Evolutionary conservation across 106 monocot genomes (phyloP).

Genomic region (Ottelia alismoides): DNA sequence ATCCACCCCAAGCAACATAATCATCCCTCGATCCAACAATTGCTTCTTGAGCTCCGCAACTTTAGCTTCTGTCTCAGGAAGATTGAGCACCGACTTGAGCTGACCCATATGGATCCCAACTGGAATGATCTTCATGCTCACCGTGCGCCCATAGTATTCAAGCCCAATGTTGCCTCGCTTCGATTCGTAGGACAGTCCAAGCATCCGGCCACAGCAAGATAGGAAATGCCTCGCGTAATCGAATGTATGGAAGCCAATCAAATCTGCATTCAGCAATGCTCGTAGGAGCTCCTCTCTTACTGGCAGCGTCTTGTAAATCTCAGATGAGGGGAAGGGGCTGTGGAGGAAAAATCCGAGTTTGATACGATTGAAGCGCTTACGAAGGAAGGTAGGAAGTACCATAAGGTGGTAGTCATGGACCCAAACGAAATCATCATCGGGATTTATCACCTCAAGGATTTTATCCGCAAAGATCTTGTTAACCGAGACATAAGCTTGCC

Average conservation of each 20-base stretch:
- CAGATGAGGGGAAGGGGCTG: conserved; percentile 7
- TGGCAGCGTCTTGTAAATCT: no score
- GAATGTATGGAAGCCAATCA: conserved; percentile 5
- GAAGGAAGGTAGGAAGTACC: conserved; percentile 5
- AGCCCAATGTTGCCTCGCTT: conserved; percentile 6
- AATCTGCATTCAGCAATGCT: conserved; percentile 2
- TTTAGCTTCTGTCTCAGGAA: not conserved
- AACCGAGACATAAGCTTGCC: conserved; percentile 1
- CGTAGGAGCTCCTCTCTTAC: conserved; percentile 2
- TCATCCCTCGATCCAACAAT: not conserved
- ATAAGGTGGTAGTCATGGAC: conserved; percentile 9
- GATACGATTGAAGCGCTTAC: not conserved
- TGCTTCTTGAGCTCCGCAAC: not conserved
- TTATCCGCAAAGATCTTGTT: conserved; percentile 4
- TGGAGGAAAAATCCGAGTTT: conserved; percentile 9
- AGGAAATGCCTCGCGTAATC: conserved; percentile 5
- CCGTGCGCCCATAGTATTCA: conserved; percentile 3
- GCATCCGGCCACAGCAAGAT: conserved; percentile 9
- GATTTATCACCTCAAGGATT: not conserved
- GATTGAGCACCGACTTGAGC: conserved; percentile 1
- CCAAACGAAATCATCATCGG: conserved; percentile 7
- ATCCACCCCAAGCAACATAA: not conserved
- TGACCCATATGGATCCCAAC: conserved; percentile 4
- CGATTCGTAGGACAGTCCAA: conserved; percentile 3
- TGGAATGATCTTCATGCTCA: conserved; percentile 6